A percentile compares a stretch with the other conserved stretches of the same genome.
These are phyloP conservation scores for Tolypocladium cylindrosporum DNA, from an alignment of 2,329 filamentous ascomycete species.

Conservation along the genomic window DNA sequence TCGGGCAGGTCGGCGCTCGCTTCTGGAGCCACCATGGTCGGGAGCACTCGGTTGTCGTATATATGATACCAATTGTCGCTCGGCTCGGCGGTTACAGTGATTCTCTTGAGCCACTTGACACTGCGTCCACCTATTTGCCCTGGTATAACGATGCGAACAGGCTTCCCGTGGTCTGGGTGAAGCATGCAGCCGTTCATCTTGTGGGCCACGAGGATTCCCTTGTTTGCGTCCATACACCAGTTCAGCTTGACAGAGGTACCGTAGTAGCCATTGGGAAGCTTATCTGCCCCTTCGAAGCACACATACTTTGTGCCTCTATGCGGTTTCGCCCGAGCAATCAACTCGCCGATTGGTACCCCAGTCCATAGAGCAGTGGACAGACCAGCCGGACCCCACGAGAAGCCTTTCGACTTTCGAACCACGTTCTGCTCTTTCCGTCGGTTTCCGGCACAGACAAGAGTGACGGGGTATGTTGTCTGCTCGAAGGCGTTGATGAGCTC, in stretches of 20 bases:
- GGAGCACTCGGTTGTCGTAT: constrained; percentile 83
- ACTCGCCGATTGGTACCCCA: constrained; percentile 63
- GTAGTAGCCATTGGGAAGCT: constrained; percentile 79
- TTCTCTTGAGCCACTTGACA: constrained; percentile 82
- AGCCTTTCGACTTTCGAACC: constrained; percentile 83
- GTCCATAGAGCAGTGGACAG: constrained; percentile 84
- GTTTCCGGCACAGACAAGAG: constrained; percentile 86
- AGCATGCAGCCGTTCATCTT: constrained; percentile 83
- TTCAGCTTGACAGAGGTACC: constrained; percentile 81
- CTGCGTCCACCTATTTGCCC: constrained; percentile 87
- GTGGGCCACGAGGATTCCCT: constrained; percentile 78
- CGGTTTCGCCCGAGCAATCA: constrained; percentile 60
- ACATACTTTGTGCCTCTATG: constrained; percentile 66
- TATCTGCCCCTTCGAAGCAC: constrained; percentile 86
- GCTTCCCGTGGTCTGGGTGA: constrained; percentile 76
- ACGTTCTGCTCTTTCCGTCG: constrained; percentile 87
- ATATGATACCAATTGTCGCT: constrained; percentile 96
- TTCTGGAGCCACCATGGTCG: constrained; percentile 77
- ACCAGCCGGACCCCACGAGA: constrained; percentile 86
- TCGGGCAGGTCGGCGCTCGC: constrained; percentile 62
- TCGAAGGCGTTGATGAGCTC: constrained; percentile 67
- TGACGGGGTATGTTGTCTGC: constrained; percentile 77
- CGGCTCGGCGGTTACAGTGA: constrained; percentile 67
- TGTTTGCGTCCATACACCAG: constrained; percentile 76
- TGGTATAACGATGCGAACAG: constrained; percentile 72